These are phyloP conservation scores for Talaromyces proteolyticus DNA, from an alignment of 495 filamentous ascomycete species.

Conservation along the genomic window DNA sequence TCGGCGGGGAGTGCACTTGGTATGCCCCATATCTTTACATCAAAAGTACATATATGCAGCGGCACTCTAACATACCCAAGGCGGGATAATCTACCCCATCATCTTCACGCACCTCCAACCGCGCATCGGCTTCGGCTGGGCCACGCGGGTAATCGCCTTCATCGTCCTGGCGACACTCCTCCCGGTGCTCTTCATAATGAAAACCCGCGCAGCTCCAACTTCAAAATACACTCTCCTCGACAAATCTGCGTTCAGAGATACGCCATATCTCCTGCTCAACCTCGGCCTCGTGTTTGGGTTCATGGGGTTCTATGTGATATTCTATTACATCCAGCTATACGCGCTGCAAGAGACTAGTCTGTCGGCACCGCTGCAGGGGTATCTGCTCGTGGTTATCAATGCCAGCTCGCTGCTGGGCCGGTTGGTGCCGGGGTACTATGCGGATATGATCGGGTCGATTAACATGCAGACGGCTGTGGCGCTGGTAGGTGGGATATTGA, in stretches of 20 bases:
- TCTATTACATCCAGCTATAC: conserved; percentile 15
- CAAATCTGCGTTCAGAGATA: conserved; percentile 24
- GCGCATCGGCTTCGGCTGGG: conserved; percentile 59
- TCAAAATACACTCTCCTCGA: conserved; percentile 20
- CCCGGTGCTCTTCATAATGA: background rate
- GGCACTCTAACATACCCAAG: too few species aligned
- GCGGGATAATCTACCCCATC: conserved; percentile 47
- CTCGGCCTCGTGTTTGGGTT: conserved; percentile 41
- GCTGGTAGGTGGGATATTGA: background rate
- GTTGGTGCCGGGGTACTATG: conserved; percentile 21
- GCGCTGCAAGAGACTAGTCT: conserved; percentile 5
- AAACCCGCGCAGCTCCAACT: background rate
- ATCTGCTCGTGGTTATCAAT: background rate
- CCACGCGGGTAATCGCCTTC: background rate
- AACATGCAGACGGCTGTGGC: background rate
- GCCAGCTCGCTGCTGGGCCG: conserved; percentile 25
- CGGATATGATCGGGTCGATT: background rate
- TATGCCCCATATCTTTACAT: too few species aligned
- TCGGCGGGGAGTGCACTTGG: conserved; percentile 47
- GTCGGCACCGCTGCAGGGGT: background rate
- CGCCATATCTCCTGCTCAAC: conserved; percentile 24
- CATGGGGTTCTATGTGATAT: conserved; percentile 32
- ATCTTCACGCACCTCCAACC: conserved; percentile 61
- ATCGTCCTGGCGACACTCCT: background rate
- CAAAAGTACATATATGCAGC: too few species aligned